These are phyloP conservation scores for Penicillium bialowiezense DNA, from an alignment of 495 filamentous ascomycete species.

Conservation along the genomic window DNA sequence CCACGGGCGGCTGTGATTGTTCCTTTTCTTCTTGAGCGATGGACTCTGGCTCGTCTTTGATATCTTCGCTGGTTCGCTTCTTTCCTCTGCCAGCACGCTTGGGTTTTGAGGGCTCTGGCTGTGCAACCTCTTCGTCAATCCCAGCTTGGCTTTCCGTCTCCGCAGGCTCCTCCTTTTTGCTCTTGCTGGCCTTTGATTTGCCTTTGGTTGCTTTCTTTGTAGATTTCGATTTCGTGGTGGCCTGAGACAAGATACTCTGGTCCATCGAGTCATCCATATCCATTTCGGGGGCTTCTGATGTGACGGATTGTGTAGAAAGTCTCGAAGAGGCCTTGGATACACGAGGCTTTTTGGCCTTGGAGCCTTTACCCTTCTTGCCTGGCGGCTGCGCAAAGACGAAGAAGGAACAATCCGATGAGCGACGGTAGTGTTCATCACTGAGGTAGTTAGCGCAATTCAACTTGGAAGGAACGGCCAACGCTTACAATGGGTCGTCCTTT, in stretches of 20 bases:
- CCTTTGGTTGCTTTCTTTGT: slow-evolving; percentile 48
- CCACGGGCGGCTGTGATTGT: slow-evolving; percentile 40
- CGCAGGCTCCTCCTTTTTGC: slow-evolving; percentile 58
- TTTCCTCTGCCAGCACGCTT: slow-evolving; percentile 52
- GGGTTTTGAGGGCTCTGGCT: slow-evolving; percentile 35
- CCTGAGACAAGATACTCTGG: slow-evolving; percentile 62
- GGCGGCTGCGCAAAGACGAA: slow-evolving; percentile 55
- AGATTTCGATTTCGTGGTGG: slow-evolving; percentile 49
- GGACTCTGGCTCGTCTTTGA: slow-evolving; percentile 42
- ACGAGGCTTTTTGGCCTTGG: slow-evolving; percentile 53
- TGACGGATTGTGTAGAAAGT: slow-evolving; percentile 64
- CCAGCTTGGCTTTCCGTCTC: slow-evolving; percentile 43
- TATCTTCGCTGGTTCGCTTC: slow-evolving; percentile 65
- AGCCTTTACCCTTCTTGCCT: slow-evolving; percentile 43
- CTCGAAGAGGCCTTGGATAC: slow-evolving; percentile 65
- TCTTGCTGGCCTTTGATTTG: slow-evolving; percentile 39
- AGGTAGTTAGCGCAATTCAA: slow-evolving; percentile 23
- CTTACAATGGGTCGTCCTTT: slow-evolving; percentile 81
- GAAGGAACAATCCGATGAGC: slow-evolving; percentile 78
- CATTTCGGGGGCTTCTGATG: slow-evolving; percentile 53
- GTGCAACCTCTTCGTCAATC: slow-evolving; percentile 24
- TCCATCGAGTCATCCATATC: slow-evolving; percentile 58
- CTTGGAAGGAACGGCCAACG: slow-evolving; percentile 16
- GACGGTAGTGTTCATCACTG: slow-evolving; percentile 82
- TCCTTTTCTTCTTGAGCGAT: slow-evolving; percentile 15